These are phyloP conservation scores for Xylaria sp. DNA, from an alignment of 2,329 filamentous ascomycete species.

Conservation along the genomic window DNA sequence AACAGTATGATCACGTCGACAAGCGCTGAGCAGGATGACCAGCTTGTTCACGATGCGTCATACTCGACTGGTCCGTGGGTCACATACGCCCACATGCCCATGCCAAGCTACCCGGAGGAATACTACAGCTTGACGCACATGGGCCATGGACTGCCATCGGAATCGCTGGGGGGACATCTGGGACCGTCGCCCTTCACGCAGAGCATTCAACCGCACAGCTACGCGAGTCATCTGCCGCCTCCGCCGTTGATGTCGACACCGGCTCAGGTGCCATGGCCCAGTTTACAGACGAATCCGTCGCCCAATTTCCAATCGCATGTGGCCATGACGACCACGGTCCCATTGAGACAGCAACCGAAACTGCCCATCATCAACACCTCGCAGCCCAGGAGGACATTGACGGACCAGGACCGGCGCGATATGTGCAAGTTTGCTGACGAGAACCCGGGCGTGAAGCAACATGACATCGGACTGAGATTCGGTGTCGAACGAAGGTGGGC, in stretches of 20 bases:
- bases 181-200: constrained; percentile 58
- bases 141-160: constrained; percentile 43
- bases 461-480: constrained; percentile 92
- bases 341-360: constrained; percentile 49
- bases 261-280: constrained; percentile 61
- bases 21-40: constrained; percentile 44
- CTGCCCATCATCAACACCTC: constrained; percentile 48
- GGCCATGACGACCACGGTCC: constrained; percentile 50
- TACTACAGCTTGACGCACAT: constrained; percentile 53
- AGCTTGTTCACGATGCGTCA: constrained; percentile 39
- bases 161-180: constrained; percentile 45
- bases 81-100: constrained; percentile 63
- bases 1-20: constrained; percentile 43
- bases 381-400: constrained; percentile 79
- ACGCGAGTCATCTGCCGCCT: constrained; percentile 49
- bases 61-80: constrained; percentile 49
- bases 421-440: constrained; percentile 96
- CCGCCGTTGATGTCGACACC: constrained; percentile 67
- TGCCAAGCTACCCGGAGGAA: constrained; percentile 62
- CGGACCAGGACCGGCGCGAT: constrained; percentile 78
- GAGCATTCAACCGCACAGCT: constrained; percentile 43
- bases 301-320: constrained; percentile 55
- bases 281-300: constrained; percentile 68
- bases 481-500: constrained; percentile 93
- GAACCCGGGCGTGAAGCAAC: constrained; percentile 86